Evolutionary conservation across 352 stramenopile genomes (phyloP), one percentile per base, ranked within the genome.

Genomic region (Globisporangium spinosum): DNA sequence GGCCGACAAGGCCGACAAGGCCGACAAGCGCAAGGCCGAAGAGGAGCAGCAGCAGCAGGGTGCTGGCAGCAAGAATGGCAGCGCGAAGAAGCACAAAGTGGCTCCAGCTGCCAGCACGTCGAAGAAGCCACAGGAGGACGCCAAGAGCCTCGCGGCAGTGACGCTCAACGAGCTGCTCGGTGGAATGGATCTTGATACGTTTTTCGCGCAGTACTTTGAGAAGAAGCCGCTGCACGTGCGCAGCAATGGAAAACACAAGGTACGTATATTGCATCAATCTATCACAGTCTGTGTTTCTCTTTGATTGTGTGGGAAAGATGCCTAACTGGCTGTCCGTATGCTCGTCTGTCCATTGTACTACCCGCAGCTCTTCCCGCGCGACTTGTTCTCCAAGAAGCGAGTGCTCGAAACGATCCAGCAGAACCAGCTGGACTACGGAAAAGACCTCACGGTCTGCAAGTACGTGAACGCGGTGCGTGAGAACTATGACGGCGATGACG

Each of bases 191-290:
- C 20, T 94, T 34, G 65, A 81, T 51, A 67, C 66, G 45, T 96
- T 96, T 68, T 65, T 89, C 56, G 67, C 67, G 40, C 72, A 93
- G 38, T 79, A 94, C 70, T 96, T 94, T 71, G 89, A 96, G 72
- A 93, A 93, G 72, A 93, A 94, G 67, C 89, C 87, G 43, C 71
- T 96, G 32, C 65, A 90, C 4, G 82, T 95, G 53, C 78, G 79
- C 49, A 79, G 71, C 34, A 77, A 76, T 15, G 79, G 73, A 3
- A 83, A 83, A 54, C 64, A 82, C 43, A 70, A 76, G 68, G 78
- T 83, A 56, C 6, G 25, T 0, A 49, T 12, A n/a, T 9, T 9
- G 9, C 22, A 4, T 2, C 13, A 43, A 1, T 10, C 6, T 1
- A 34, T 9, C 53, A n/a, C 0, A 38, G 34, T 56, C 8, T 67